phyloP scores from a whole-genome alignment of 768 basidiomycete genomes.

The Boletus subparvulus region DNA sequence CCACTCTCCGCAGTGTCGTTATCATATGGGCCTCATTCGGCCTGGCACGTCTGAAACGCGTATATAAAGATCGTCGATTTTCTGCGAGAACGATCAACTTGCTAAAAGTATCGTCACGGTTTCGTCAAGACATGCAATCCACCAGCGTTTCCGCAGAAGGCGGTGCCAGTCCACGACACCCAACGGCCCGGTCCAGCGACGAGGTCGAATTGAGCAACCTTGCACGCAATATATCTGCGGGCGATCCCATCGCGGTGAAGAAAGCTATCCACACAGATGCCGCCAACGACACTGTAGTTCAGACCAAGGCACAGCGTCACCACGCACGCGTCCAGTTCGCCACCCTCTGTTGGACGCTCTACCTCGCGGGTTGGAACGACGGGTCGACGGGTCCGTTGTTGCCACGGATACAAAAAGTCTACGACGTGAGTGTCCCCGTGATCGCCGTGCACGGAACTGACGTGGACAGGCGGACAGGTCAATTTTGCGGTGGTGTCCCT shows the following conservation, averaged over 20 bases:
- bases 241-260: not conserved
- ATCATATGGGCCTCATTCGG: too few species aligned
- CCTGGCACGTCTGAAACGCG: not conserved
- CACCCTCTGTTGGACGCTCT: conserved; percentile 36
- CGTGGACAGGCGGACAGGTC: conserved; percentile 25
- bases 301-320: conserved; percentile 21
- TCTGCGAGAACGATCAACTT: not conserved
- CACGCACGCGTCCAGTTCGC: conserved; percentile 32
- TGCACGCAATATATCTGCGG: not conserved
- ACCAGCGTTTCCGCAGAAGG: conserved; percentile 1
- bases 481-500: conserved; percentile 42
- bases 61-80: not conserved
- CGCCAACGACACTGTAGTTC: not conserved
- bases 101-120: not conserved
- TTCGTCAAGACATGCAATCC: conserved; percentile 14
- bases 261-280: not conserved
- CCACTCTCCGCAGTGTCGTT: too few species aligned
- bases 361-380: conserved; percentile 41
- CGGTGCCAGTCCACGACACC: conserved; percentile 8
- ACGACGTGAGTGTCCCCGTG: conserved; percentile 27
- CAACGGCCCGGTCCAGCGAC: not conserved
- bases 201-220: conserved; percentile 13
- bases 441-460: not conserved
- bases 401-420: conserved; percentile 38
- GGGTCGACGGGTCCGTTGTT: conserved; percentile 39